Percentiles rank a stretch among this genome's conserved stretches.
Evolutionary conservation across 1,284 basidiomycete species (phyloP).

Genomic region (Moniliophthora roreri): DNA sequence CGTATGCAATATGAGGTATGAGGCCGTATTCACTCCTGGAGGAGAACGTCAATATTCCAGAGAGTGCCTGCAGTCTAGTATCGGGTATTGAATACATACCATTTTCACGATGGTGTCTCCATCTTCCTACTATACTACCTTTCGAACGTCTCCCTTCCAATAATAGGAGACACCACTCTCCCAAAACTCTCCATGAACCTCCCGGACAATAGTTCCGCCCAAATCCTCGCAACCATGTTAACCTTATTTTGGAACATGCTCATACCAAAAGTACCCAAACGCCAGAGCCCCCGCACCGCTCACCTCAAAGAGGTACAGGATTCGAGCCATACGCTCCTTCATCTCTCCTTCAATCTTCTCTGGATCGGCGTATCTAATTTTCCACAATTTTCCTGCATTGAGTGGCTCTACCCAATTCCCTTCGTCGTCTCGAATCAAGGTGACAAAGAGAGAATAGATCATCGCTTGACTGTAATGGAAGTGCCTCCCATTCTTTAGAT

Average conservation of each 20-base stretch:
- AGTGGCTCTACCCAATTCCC: conserved; percentile 57
- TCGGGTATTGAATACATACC: too few species aligned
- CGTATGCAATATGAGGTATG: too few species aligned
- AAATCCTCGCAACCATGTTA: conserved; percentile 52
- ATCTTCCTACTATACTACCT: too few species aligned
- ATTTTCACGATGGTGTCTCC: too few species aligned
- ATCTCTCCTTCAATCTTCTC: conserved; percentile 57
- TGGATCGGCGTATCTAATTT: conserved; percentile 12
- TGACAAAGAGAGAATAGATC: conserved; percentile 61
- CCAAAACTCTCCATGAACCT: conserved; percentile 60
- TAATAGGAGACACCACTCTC: conserved; percentile 61
- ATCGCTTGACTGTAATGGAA: conserved; percentile 64
- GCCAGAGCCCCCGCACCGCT: conserved; percentile 57
- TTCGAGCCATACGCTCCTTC: conserved; percentile 67
- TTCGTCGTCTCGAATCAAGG: conserved; percentile 55
- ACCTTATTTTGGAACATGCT: conserved; percentile 70
- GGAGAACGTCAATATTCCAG: too few species aligned
- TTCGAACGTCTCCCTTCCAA: conserved; percentile 52
- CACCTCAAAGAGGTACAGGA: conserved; percentile 63
- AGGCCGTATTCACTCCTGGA: too few species aligned
- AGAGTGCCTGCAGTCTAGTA: too few species aligned
- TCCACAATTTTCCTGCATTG: conserved; percentile 64
- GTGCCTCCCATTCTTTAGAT: conserved; percentile 45
- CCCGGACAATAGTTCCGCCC: conserved; percentile 55
- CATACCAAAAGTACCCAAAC: conserved; percentile 72